Conservation (phyloP, 2,329 filamentous ascomycete genomes). For the Exophiala xenobiotica region DNA sequence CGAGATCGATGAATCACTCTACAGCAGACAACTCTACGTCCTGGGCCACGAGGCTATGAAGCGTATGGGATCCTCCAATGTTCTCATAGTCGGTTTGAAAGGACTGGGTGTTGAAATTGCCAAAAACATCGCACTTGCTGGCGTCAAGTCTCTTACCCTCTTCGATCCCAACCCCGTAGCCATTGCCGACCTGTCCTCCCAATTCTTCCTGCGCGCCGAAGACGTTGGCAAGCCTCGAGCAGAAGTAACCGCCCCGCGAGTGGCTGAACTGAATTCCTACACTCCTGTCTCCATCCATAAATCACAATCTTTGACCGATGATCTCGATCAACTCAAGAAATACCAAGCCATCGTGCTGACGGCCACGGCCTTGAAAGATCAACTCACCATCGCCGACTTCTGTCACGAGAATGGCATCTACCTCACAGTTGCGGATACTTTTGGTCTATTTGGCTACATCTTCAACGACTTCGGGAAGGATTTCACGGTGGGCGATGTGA, state of each 20-base stretch:
- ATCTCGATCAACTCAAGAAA: constrained; percentile 79
- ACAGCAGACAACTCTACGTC: constrained; percentile 68
- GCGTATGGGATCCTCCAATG: constrained; percentile 94
- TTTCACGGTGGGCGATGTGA: constrained; percentile 86
- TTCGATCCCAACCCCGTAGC: constrained; percentile 83
- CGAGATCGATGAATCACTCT: constrained; percentile 67
- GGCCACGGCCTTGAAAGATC: constrained; percentile 73
- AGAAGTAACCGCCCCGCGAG: constrained; percentile 78
- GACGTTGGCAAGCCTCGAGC: constrained; percentile 94
- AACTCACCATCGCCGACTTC: constrained; percentile 84
- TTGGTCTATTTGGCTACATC: constrained; percentile 89
- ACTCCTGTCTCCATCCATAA: constrained; percentile 80
- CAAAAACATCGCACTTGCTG: constrained; percentile 96
- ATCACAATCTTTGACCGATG: constrained; percentile 64
- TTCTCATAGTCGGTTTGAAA: constrained; percentile 87
- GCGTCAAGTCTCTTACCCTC: constrained; percentile 94
- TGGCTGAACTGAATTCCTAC: constrained; percentile 94
- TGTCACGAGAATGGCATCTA: constrained; percentile 94
- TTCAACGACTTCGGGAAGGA: constrained; percentile 97
- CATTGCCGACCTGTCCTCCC: constrained; percentile 87
- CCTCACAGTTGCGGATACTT: constrained; percentile 82
- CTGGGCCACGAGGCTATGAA: constrained; percentile 88
- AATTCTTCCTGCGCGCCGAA: constrained; percentile 88
- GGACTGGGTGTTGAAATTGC: constrained; percentile 96
- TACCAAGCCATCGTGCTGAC: constrained; percentile 94